Percentiles rank a stretch among this genome's conserved stretches.
These are phyloP conservation scores for Chrysanthemum seticuspe DNA, from an alignment of 129 eudicot genomes.

Conservation along the genomic window DNA sequence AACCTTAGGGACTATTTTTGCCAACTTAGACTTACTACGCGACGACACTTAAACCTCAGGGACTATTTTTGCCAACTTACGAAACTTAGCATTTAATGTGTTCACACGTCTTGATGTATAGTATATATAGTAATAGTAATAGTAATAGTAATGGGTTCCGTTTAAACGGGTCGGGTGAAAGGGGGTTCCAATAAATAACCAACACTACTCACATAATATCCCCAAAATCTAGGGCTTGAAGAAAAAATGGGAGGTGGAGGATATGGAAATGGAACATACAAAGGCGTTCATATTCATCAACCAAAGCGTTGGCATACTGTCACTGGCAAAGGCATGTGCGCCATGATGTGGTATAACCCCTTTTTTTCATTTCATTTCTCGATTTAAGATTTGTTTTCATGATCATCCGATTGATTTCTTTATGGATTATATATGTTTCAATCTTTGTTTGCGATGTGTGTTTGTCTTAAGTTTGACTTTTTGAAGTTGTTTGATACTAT, in stretches of 20 bases:
- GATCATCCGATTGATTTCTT: not conserved
- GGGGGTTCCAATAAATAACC: not conserved
- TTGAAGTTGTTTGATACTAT: too few species aligned
- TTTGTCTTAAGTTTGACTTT: too few species aligned
- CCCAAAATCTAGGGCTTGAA: constrained; percentile 27
- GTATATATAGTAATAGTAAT: too few species aligned
- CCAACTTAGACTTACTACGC: too few species aligned
- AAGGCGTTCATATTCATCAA: constrained; percentile 64
- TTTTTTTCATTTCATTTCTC: not conserved
- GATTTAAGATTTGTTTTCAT: not conserved
- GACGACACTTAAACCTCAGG: too few species aligned
- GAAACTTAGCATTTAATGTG: too few species aligned
- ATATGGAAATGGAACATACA: constrained; percentile 56
- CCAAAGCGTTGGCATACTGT: constrained; percentile 83
- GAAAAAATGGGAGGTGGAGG: constrained; percentile 45
- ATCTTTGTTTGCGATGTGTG: not conserved
- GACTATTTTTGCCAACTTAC: too few species aligned
- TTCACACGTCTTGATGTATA: too few species aligned
- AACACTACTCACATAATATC: not conserved
- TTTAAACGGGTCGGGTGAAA: too few species aligned
- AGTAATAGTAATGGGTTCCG: too few species aligned
- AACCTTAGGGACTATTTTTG: too few species aligned
- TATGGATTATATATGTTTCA: not conserved
- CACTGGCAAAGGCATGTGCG: constrained; percentile 84
- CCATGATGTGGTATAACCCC: constrained; percentile 55